Base-by-base conservation (phyloP, 2,329 filamentous ascomycete species). In the Ceratocystiopsis sp. region DNA sequence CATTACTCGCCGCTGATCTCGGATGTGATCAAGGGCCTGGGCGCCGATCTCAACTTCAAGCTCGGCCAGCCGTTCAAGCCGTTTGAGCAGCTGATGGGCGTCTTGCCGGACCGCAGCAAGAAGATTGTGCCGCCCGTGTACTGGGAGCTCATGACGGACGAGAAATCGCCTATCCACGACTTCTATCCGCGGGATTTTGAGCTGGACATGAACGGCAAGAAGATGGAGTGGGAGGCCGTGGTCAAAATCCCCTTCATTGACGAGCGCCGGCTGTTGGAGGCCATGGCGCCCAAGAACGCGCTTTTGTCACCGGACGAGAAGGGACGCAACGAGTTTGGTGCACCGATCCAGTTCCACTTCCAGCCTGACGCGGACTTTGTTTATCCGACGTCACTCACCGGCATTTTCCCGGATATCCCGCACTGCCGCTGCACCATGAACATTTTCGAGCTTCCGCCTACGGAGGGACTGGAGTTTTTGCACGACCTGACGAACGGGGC, bases 191-290 rank as follows among this genome's bases (percentile, higher is more conserved):
- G 89, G 53, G 91, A 98, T 54, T 98, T 98, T 55, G 85, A 93
- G 51, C 69, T 98, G 36, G 93, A 98, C 58, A 96, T 98, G 91
- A 96, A 98, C 53, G 93, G 91, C 46, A 98, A 98, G 67, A 98
- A 94, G 65, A 93, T 94, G 82, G 93, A 98, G 50, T 98, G 91
- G 91, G 91, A 98, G 58, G 91, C 91, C 25, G 89, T 98, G 35
- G 86, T 98, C 50, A 98, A 96, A 61, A 98, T 98, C 55, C 91
- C 91, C 0, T 98, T 98, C 61, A 98, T 98, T 49, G 85, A 98
- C 46, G 89, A 98, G 59, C 76, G 80, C 53, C 76, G 91, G 21
- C 67, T 98, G 3, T 68, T 98, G 44, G 64, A 68, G 35, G 91
- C 89, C 9, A 95, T 98, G 83, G 79, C 71, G 15, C 78, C 86